Base-by-base conservation (phyloP, 2,329 filamentous ascomycete species). In the Coniochaeta hoffmannii region DNA sequence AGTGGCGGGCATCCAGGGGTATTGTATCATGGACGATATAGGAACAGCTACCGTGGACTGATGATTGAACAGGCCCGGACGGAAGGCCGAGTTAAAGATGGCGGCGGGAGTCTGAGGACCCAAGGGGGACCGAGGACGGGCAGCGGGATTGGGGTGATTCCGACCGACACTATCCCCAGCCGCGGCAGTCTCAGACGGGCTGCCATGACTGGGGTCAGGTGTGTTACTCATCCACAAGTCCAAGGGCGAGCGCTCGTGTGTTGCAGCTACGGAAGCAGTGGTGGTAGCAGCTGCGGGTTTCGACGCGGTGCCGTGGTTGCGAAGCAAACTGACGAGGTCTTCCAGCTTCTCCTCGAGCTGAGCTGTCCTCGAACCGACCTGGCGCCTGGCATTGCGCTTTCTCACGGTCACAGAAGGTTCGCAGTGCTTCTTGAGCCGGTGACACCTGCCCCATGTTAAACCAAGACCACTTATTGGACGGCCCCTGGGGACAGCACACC, bases 271-370 rank as follows among this genome's bases (percentile, higher is more conserved):
- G 50, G 61, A 57, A 56, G 56, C n/a, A 24, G 53, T 46, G 50
- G 68, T 64, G 31, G 65, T 38, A 38, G 28, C 58, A 6, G 57
- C 55, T 11, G 55, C 54, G 1, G 54, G 41, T 19, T 46, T 51
- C 15, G 3, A 26, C 4, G 30, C 8, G n/a, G 49, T 19, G 49
- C n/a, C 32, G 12, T 51, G 49, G n/a, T 59, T 64, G 9, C 63
- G 68, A 10, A 79, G 62, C n/a, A 79, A 71, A 2, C 72, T 71
- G 17, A 78, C 73, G 3, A 80, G 65, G 55, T 76, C 72, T 49
- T 78, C 74, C 8, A 79, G 67, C 65, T 77, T 79, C 61, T 77
- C 74, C 64, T 79, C 77, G 7, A 79, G 68, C 57, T 76, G 73
- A 8, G 74, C 73, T 4, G 74, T 72, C 19, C 73, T 69, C 1